Evolutionary conservation across 352 stramenopile species (phyloP).

Genomic region (Globisporangium megalacanthum): DNA sequence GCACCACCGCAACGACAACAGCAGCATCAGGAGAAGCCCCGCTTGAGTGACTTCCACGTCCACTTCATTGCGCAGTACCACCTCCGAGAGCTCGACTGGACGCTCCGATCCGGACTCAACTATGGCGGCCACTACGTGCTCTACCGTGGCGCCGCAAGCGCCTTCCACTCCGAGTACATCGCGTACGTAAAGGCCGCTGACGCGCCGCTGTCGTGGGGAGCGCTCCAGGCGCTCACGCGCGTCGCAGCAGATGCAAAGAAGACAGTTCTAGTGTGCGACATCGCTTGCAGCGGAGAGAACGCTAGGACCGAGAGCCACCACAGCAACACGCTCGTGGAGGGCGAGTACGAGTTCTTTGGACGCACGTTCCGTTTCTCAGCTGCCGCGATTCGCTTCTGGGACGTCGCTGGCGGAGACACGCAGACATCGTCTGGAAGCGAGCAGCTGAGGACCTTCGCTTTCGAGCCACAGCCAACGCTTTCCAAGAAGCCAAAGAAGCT

Average conservation of each 20-base stretch:
- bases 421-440: slow-evolving; percentile 3
- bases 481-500: slow-evolving; percentile 18
- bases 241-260: slow-evolving; percentile 78
- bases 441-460: slow-evolving; percentile 16
- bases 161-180: slow-evolving; percentile 74
- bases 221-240: slow-evolving; percentile 62
- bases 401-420: slow-evolving; percentile 21
- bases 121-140: slow-evolving; percentile 68
- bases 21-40: too few species aligned
- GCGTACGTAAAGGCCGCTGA: slow-evolving; percentile 37
- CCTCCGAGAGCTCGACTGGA: slow-evolving; percentile 50
- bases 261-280: slow-evolving; percentile 57
- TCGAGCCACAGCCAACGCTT: slow-evolving; percentile 33
- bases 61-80: slow-evolving; percentile 52
- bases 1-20: slow-evolving; percentile 1
- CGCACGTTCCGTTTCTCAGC: slow-evolving; percentile 27
- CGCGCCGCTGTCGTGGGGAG: slow-evolving; percentile 30
- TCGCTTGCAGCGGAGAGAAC: slow-evolving; percentile 11
- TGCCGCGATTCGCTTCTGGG: slow-evolving; percentile 57
- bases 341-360: slow-evolving; percentile 31
- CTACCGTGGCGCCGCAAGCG: slow-evolving; percentile 44
- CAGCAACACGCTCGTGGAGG: slow-evolving; percentile 16
- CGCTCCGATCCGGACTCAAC: slow-evolving; percentile 52
- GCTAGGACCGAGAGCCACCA: too few species aligned
- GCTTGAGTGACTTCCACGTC: slow-evolving; percentile 33